Conservation (phyloP, 116 monocot species). For the Cymodocea nodosa region DNA sequence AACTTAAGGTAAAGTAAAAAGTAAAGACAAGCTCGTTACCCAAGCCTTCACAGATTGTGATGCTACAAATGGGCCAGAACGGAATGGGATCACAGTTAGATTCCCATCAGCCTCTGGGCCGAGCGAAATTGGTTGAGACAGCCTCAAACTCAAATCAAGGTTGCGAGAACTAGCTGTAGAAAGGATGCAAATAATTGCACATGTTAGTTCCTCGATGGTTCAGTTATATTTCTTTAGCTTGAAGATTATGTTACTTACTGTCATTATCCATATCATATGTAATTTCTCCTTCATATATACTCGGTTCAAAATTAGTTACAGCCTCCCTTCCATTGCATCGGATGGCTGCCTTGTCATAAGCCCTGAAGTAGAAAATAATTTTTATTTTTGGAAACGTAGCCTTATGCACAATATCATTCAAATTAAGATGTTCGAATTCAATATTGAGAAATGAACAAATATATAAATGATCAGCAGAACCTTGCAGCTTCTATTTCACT, state of each 20-base stretch:
- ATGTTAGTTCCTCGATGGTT: neutral
- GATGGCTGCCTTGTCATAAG: slow-evolving; percentile 93
- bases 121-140: slow-evolving; percentile 45
- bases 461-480: slow-evolving; percentile 24
- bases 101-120: slow-evolving; percentile 24
- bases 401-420: neutral
- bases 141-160: slow-evolving; percentile 67
- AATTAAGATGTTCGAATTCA: slow-evolving; percentile 10
- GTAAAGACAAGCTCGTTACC: slow-evolving; percentile 11
- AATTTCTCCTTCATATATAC: slow-evolving; percentile 58
- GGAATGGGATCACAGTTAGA: slow-evolving; percentile 16
- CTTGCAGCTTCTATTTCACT: slow-evolving; percentile 96
- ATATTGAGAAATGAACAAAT: slow-evolving; percentile 8
- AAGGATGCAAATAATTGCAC: neutral
- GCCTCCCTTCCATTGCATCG: slow-evolving; percentile 81
- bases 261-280: slow-evolving; percentile 23
- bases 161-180: slow-evolving; percentile 16
- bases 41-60: slow-evolving; percentile 15
- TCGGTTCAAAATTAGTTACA: slow-evolving; percentile 89
- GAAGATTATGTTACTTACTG: slow-evolving; percentile 20
- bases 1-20: neutral
- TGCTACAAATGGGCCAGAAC: slow-evolving; percentile 17
- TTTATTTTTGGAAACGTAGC: neutral
- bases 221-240: no score
- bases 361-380: slow-evolving; percentile 31